Conservation (phyloP, 495 filamentous ascomycete genomes). For the Penicillium riverlandense region DNA sequence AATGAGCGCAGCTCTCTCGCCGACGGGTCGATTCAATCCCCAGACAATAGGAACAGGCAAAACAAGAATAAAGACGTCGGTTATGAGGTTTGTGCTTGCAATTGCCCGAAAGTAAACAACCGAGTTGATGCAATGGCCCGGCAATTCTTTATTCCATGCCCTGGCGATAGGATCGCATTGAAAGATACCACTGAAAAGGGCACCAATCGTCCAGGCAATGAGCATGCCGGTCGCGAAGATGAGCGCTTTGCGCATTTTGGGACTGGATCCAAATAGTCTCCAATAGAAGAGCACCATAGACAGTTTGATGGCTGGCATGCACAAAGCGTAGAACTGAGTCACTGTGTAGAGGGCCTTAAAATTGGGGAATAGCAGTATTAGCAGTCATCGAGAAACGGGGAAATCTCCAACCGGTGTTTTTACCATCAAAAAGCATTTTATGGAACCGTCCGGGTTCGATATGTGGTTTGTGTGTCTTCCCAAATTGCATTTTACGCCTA, state of each 20-base stretch:
- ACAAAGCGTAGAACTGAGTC: not conserved
- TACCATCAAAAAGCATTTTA: not conserved
- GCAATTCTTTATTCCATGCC: slow-evolving; percentile 4
- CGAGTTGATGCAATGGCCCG: slow-evolving; percentile 3
- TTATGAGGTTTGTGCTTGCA: slow-evolving; percentile 15
- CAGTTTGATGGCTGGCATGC: not conserved
- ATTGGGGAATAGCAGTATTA: not conserved
- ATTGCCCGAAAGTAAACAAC: slow-evolving; percentile 3
- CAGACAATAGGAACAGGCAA: slow-evolving; percentile 22
- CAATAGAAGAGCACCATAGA: not conserved
- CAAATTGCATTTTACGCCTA: not conserved
- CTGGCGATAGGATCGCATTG: slow-evolving; percentile 9
- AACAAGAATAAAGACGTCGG: slow-evolving; percentile 21
- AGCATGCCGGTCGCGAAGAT: not conserved
- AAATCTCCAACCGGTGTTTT: not conserved
- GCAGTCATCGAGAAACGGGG: too few species aligned
- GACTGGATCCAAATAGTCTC: not conserved
- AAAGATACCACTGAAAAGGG: slow-evolving; percentile 6
- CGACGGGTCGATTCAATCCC: slow-evolving; percentile 12
- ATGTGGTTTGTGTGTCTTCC: not conserved
- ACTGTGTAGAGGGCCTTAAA: not conserved
- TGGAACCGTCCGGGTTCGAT: not conserved
- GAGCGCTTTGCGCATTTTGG: not conserved
- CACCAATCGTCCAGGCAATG: slow-evolving; percentile 1
- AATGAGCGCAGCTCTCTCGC: slow-evolving; percentile 16